phyloP scores from a whole-genome alignment of 2,329 filamentous ascomycete species.

The Beauveria medogensis region DNA sequence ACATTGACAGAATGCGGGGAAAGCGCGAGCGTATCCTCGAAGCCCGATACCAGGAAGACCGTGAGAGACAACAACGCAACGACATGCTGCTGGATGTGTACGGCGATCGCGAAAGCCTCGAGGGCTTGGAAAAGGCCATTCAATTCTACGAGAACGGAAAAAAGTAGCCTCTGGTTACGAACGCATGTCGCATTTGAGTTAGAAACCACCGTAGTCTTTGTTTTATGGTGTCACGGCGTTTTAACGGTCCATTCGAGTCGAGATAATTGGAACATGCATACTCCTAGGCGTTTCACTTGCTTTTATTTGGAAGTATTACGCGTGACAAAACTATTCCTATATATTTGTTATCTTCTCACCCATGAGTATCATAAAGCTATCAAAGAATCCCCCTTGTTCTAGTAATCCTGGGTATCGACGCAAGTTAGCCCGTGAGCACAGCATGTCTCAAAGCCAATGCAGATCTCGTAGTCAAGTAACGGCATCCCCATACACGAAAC shows the following conservation, averaged over 20 bases:
- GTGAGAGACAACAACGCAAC: conserved; percentile 29
- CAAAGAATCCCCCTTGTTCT: background rate
- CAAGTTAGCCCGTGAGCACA: background rate
- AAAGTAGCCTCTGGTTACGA: background rate
- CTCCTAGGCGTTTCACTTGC: background rate
- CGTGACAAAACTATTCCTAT: background rate
- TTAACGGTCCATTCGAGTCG: background rate
- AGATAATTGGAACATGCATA: background rate
- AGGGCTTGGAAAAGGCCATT: conserved; percentile 40
- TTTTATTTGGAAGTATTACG: background rate
- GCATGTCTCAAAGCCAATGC: background rate
- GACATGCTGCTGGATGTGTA: conserved; percentile 41
- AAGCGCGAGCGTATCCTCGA: conserved; percentile 21
- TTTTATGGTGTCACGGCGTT: background rate
- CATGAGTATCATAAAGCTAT: background rate
- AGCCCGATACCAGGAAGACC: conserved; percentile 26
- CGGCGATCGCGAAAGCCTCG: conserved; percentile 40
- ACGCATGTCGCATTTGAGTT: background rate
- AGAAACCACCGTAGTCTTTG: background rate
- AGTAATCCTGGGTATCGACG: background rate
- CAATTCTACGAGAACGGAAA: conserved; percentile 33
- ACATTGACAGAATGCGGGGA: conserved; percentile 21
- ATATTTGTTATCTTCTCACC: background rate
- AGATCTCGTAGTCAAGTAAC: background rate
- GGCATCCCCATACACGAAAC: background rate